Evolutionary conservation across 2,329 filamentous ascomycete species (phyloP), one percentile per base, ranked within the genome.

Genomic region (Nigrospora sphaerica): DNA sequence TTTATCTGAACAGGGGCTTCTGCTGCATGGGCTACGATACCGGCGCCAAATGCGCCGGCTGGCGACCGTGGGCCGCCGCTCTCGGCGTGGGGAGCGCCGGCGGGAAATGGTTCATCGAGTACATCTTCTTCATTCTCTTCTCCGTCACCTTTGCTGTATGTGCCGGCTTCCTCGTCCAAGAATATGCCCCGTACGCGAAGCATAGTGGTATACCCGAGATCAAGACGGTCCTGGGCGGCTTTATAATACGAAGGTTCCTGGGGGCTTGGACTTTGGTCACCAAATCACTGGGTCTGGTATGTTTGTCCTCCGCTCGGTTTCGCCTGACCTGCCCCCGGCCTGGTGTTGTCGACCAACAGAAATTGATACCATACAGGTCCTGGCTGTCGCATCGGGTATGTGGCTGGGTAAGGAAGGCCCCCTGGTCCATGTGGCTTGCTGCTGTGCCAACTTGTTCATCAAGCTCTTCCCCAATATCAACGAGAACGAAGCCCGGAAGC

Each of bases 201-300:
- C 92, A 97, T 61, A 95, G 89, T 62, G 92, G 92, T 67, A 96
- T 98, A 56, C 90, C 92, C 6, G 92, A 98, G 71, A 95, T 98
- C 68, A 98, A 98, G 73, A 96, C 91, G 3, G 81, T 98, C 10
- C 71, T 98, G 45, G 92, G 92, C 36, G 92, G 92, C 6, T 96
- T 96, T 63, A 85, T 98, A 32, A 96, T 98, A 51, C 79, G 84
- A 50, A 80, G 84, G 49, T 95, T 97, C 58, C 73, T 97, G 59
- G 88, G 91, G 11, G 74, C 75, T 32, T 96, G 91, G 91, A 96
- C 92, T 2, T 71, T 97, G 60, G 65, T 88, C 31, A 90, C 90
- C 46, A 97, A 97, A 63, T 95, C 90, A 2, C 65, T 97, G 38
- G 93, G 93, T 28, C 68, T 95, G 67, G 88, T 92, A 72, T 64